phyloP scores from a whole-genome alignment of 768 basidiomycete genomes.

The Serendipita vermifera region DNA sequence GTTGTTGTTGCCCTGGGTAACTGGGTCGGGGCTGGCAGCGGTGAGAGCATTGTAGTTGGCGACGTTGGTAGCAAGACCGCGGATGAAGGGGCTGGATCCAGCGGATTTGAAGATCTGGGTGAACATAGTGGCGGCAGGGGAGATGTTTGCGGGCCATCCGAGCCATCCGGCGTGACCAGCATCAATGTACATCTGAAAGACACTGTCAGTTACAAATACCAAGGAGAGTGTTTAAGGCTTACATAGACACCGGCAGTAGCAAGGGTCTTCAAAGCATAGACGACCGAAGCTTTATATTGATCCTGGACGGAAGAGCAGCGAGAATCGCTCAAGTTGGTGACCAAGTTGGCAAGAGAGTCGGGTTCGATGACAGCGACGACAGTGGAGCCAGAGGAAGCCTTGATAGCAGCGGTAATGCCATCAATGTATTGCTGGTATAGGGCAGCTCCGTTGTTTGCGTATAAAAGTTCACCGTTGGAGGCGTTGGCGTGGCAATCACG shows the following conservation, averaged over 20 bases:
- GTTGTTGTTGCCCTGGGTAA: constrained; percentile 46
- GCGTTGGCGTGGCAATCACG: constrained; percentile 54
- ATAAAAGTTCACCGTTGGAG: constrained; percentile 53
- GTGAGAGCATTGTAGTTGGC: constrained; percentile 29
- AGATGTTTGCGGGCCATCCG: constrained; percentile 53
- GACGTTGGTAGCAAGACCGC: constrained; percentile 44
- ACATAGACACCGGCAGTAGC: constrained; percentile 38
- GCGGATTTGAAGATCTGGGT: constrained; percentile 36
- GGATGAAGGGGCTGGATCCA: constrained; percentile 42
- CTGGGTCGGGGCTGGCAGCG: constrained; percentile 41
- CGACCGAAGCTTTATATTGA: constrained; percentile 23
- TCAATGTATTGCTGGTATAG: constrained; percentile 52
- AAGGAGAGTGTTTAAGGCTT: constrained; percentile 48
- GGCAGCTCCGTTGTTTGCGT: constrained; percentile 41
- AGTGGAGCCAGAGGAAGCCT: constrained; percentile 46
- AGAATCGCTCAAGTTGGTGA: constrained; percentile 48
- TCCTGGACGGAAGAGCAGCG: background rate
- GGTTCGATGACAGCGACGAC: constrained; percentile 56
- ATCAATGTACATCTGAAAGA: constrained; percentile 22
- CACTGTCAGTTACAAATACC: constrained; percentile 37
- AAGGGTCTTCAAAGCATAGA: constrained; percentile 25
- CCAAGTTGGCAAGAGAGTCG: constrained; percentile 54
- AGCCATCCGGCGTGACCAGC: constrained; percentile 38
- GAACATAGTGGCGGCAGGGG: constrained; percentile 46
- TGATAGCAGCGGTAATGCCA: constrained; percentile 43